Conservation (phyloP, 768 basidiomycete genomes). For the Hericium rajendrae region DNA sequence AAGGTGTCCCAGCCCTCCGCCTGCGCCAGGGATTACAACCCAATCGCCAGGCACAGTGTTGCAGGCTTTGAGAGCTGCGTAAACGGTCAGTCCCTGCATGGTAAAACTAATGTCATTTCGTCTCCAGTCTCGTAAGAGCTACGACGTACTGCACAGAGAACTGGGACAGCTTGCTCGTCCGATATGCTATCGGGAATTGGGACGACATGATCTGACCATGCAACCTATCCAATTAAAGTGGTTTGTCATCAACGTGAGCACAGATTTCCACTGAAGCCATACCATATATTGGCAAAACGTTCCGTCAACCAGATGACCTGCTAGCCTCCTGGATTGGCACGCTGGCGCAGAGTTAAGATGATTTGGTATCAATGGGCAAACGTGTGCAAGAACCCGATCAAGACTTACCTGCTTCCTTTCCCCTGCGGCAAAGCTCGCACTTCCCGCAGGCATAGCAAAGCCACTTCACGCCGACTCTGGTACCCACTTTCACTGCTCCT, state of each 20-base stretch:
- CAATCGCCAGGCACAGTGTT: slow-evolving; percentile 27
- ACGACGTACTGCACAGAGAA: slow-evolving; percentile 31
- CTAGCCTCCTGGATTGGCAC: not conserved
- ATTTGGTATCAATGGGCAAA: not conserved
- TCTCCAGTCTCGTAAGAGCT: not conserved
- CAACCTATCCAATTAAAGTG: slow-evolving; percentile 13
- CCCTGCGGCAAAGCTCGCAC: slow-evolving; percentile 32
- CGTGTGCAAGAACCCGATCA: too few relatives aligned
- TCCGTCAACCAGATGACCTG: slow-evolving; percentile 35
- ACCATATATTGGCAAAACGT: slow-evolving; percentile 30
- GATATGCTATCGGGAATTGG: slow-evolving; percentile 33
- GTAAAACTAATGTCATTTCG: not conserved
- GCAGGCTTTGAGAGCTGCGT: slow-evolving; percentile 33
- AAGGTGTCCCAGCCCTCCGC: slow-evolving; percentile 35
- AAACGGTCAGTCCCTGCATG: slow-evolving; percentile 33
- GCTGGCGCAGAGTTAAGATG: not conserved
- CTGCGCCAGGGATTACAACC: slow-evolving; percentile 32
- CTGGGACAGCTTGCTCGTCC: slow-evolving; percentile 31
- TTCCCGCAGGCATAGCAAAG: slow-evolving; percentile 28
- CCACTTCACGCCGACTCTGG: slow-evolving; percentile 35
- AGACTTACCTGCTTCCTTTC: slow-evolving; percentile 24
- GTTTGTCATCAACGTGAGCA: too few relatives aligned
- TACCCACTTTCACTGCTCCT: not conserved
- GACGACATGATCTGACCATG: slow-evolving; percentile 31
- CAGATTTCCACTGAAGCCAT: not conserved